These are phyloP conservation scores for Trypanosomatidae sp. DNA, from an alignment of 208 protist genomes.

Conservation along the genomic window DNA sequence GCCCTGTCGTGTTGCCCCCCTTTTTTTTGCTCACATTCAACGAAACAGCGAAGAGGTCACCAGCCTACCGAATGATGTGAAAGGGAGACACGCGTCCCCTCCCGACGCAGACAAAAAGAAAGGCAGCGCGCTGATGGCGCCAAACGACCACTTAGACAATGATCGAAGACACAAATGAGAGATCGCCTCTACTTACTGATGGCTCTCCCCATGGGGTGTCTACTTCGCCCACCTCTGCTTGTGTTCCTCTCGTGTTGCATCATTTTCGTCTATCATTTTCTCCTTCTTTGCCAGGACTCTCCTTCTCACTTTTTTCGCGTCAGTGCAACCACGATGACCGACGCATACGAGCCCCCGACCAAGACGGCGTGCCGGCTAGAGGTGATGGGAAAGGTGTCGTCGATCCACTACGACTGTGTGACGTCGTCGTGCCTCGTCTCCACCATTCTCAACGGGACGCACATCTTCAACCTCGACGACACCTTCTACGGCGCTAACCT, in stretches of 20 bases:
- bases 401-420: slow-evolving; percentile 28
- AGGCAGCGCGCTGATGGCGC: not conserved
- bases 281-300: not conserved
- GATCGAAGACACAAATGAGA: not conserved
- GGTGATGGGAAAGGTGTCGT: slow-evolving; percentile 39
- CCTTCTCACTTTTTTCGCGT: not conserved
- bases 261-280: not conserved
- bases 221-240: too few relatives aligned
- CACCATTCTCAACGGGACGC: slow-evolving; percentile 45
- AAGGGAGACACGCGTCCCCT: not conserved
- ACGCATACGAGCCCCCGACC: slow-evolving; percentile 12
- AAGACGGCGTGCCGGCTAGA: slow-evolving; percentile 45
- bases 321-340: slow-evolving; percentile 7
- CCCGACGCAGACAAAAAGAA: not conserved
- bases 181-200: not conserved
- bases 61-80: not conserved
- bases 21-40: slow-evolving; percentile 2
- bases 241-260: not conserved
- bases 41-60: not conserved
- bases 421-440: slow-evolving; percentile 48
- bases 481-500: slow-evolving; percentile 37
- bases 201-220: not conserved
- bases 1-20: not conserved
- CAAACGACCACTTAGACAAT: not conserved
- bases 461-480: slow-evolving; percentile 48